Evolutionary conservation across 306 rosid species (phyloP), one percentile per base, ranked within the genome.

Genomic region (Mimosa bimucronata): DNA sequence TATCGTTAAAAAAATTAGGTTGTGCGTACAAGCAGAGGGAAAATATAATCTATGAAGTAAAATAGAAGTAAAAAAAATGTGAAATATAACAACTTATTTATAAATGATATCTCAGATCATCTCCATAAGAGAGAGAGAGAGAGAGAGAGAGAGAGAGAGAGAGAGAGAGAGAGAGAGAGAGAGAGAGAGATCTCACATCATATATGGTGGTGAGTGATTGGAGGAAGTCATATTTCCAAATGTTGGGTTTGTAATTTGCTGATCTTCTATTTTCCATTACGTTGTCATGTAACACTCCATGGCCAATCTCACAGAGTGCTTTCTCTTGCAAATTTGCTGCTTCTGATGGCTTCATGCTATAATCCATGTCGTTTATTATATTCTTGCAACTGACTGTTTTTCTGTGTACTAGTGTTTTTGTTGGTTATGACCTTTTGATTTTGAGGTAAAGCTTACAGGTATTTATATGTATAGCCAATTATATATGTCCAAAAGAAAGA

Each of bases 231-330:
- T 77, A 4, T 42, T 87, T 84, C 91, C 94, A 92, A 30, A 90
- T 87, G 70, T 77, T 84, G 44, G 91, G 90, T 68, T 83, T 87
- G 60, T 92, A 90, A 77, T 92, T 87, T 46, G 90, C 89, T 25
- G 91, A 81, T 65, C 86, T 81, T 82, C 88, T 58, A 25, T 58
- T 58, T 30, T 58, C 66, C 66, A 58, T 9, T 25, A 3, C 18
- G 7, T 25, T 58, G n/a, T n/a, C n/a, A n/a, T n/a, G n/a, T n/a
- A n/a, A n/a, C n/a, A n/a, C n/a, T 25, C 8, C 18, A 12, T 23
- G 7, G 66, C 34, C 31, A 11, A 25, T 58, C 16, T 25, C 66
- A 25, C 66, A 25, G 15, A 25, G 31, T 1, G 7, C 66, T 0
- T 58, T 58, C 16, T 25, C 34, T 10, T 58, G 66, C 66, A 44